Base-by-base conservation (phyloP, 495 filamentous ascomycete genomes). In the Rostrohypoxylon terebratum region DNA sequence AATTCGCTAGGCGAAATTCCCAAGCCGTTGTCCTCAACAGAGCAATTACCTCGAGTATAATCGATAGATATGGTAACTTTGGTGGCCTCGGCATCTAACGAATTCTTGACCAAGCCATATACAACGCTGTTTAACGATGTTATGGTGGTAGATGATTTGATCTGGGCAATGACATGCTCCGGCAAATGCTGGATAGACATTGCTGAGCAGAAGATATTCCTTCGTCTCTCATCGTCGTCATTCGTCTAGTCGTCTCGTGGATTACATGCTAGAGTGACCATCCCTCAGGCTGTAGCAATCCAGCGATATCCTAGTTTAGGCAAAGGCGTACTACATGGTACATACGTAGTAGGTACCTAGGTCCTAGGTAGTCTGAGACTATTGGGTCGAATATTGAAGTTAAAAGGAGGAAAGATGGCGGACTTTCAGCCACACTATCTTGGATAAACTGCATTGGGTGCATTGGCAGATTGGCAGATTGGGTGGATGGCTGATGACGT, bases 1-100 rank as follows among this genome's bases (percentile, higher is more conserved):
- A 97, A 97, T 66, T 95, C 92, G 11, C 74, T 66, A 2, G 92
- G 91, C 11, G 80, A 78, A 59, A 99, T 96, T 0, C 96, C 96
- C 57, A 85, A 53, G 1, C 96, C 96, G 82, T 98, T 87, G 77
- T 99, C 96, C 79, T 97, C 94, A 14, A 98, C 88, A 0, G 88
- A 85, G 79, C 94, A 97, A 61, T 88, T 87, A 11, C 95, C 95
- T 14, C 92, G 89, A 34, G 78, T 74, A 67, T 93, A 93, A 78
- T 98, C 92, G 14, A 97, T 85, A 14, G 84, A 87, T 68, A 97
- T 82, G 31, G 86, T 87, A 54, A 98, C 81, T 63, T 88, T 92
- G 40, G 83, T 88, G 16, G 95, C 90, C 20, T 83, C 80, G 18
- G 94, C 93, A 82, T 99, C 96, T 20, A 99, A 84, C 0, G 93